These are phyloP conservation scores for Pythium aristosporum DNA, from an alignment of 352 stramenopile genomes.

Conservation along the genomic window DNA sequence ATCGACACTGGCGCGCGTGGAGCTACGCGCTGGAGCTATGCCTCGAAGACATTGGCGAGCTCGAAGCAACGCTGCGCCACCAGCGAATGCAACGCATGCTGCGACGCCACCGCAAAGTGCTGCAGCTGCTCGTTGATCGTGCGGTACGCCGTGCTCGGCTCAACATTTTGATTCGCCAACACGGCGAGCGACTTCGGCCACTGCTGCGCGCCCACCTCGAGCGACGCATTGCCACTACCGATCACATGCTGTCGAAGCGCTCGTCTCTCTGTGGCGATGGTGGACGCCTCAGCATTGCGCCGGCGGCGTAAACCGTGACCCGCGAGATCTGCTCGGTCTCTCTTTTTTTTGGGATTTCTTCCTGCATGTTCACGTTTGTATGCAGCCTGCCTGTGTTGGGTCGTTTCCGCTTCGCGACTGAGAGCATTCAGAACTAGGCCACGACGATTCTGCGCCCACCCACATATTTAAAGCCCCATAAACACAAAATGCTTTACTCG, in stretches of 20 bases:
- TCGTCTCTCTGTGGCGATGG: background rate
- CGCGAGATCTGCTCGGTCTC: background rate
- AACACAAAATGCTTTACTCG: slow-evolving; percentile 1
- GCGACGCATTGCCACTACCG: slow-evolving; percentile 11
- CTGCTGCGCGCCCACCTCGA: slow-evolving; percentile 19
- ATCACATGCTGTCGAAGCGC: background rate
- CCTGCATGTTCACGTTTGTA: background rate
- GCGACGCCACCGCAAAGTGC: slow-evolving; percentile 28
- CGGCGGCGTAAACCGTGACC: background rate
- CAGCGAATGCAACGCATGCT: slow-evolving; percentile 37
- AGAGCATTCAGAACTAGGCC: background rate
- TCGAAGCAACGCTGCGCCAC: slow-evolving; percentile 33
- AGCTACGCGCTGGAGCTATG: slow-evolving; percentile 20
- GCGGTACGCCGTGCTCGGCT: slow-evolving; percentile 25
- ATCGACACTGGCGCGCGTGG: slow-evolving; percentile 37
- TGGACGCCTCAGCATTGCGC: background rate
- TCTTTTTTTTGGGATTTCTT: too few relatives aligned
- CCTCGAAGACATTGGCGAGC: slow-evolving; percentile 29
- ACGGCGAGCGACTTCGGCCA: slow-evolving; percentile 15
- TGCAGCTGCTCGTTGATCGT: slow-evolving; percentile 35
- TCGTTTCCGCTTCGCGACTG: background rate
- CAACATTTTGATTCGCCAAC: slow-evolving; percentile 28
- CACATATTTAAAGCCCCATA: slow-evolving; percentile 16
- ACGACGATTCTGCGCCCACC: background rate
- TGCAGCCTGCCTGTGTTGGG: background rate